Conservation (phyloP, 495 filamentous ascomycete species). For the Glarea lozoyensis region DNA sequence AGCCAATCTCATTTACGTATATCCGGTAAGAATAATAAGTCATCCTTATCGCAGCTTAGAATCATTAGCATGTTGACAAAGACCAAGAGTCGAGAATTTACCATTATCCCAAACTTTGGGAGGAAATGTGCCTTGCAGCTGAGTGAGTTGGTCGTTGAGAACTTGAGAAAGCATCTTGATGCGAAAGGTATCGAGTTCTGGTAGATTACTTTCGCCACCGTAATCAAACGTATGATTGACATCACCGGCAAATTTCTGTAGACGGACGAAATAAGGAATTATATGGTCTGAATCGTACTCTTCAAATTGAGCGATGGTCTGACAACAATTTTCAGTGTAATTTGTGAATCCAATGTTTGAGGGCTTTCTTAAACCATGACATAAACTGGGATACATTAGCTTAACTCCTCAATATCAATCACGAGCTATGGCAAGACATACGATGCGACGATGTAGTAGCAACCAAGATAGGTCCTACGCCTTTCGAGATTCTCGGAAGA, state of each 20-base stretch:
- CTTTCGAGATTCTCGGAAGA: conserved; percentile 16
- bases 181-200: conserved; percentile 3
- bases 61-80: not conserved
- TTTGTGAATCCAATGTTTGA: conserved; percentile 6
- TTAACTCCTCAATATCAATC: too few relatives aligned
- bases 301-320: conserved; percentile 2
- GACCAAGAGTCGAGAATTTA: not conserved
- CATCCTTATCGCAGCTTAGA: conserved; percentile 10
- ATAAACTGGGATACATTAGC: too few relatives aligned
- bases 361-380: conserved; percentile 12
- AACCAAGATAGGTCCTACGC: conserved; percentile 22
- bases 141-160: conserved; percentile 10
- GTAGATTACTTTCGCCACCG: not conserved
- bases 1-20: conserved; percentile 16
- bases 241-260: conserved; percentile 14
- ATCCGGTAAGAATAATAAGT: conserved; percentile 7
- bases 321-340: conserved; percentile 10
- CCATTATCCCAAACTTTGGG: conserved; percentile 12
- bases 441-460: conserved; percentile 24
- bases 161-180: conserved; percentile 11
- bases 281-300: conserved; percentile 9
- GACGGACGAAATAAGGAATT: conserved; percentile 10
- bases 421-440: too few relatives aligned
- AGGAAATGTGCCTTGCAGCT: conserved; percentile 10
- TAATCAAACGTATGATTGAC: conserved; percentile 15